Base-by-base conservation (phyloP, 2,329 filamentous ascomycete species). In the Claviceps sp. region DNA sequence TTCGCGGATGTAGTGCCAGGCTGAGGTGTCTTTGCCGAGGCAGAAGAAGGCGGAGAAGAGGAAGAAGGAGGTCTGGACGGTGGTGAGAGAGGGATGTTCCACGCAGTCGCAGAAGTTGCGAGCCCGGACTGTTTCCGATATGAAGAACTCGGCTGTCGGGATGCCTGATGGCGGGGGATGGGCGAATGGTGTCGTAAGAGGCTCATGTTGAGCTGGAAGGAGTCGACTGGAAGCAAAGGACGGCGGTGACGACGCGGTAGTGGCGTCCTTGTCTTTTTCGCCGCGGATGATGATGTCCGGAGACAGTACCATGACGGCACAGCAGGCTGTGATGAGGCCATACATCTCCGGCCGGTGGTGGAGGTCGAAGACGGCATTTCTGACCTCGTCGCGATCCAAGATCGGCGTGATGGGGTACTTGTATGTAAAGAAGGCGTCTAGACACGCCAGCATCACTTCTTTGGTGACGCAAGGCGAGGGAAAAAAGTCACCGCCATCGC, bases 321-420 rank as follows among this genome's bases (percentile, higher is more conserved):
- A 67, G 4, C 62, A 60, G 0, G 65, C 56, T 0, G 58, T 59
- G 2, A 66, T 49, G 0, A 67, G 54, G 2, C 56, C 57, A 10
- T 66, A 66, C 2, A 60, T 53, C 13, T 62, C 60, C 0, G 59
- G 56, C 0, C 52, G 56, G 5, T 48, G 22, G 11, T 51, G 19
- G 5, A 59, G 44, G 11, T 53, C 45, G 11, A 50, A 30, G 8
- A 63, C 30, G 7, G 47, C 53, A 17, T 56, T 51, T 3, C 60
- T 55, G 5, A 60, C 54, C 2, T 57, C n/a, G 10, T 52, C 51
- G 1, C 56, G 59, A 46, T 65, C 50, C 1, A 67, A 24, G 14
- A 67, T 61, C 0, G 65, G 65, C 16, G 64, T 67, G 3, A 67
- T 61, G 0, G 64, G 62, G 17, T 67, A 66, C 49, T 67, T 67